phyloP scores from a whole-genome alignment of 306 rosid species.

The Malus asiatica region DNA sequence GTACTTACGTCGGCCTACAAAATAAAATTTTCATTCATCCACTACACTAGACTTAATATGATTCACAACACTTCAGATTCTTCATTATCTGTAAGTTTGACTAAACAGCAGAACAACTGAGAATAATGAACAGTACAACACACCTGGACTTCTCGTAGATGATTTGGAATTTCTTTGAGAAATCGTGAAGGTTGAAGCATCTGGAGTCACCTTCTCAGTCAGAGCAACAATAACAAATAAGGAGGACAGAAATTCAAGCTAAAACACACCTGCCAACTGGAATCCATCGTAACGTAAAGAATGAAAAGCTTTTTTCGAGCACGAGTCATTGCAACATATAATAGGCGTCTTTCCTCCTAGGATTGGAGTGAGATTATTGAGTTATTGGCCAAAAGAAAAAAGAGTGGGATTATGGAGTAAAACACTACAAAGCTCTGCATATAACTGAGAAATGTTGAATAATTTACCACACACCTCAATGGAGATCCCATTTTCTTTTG shows the following conservation, averaged over 20 bases:
- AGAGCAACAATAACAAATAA: neutral
- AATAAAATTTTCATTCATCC: slow-evolving; percentile 19
- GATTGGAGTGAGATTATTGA: slow-evolving; percentile 14
- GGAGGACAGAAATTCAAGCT: neutral
- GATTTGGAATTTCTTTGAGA: slow-evolving; percentile 79
- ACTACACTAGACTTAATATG: neutral
- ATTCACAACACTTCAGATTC: neutral
- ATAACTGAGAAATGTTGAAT: neutral
- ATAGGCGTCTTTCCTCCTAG: slow-evolving; percentile 86
- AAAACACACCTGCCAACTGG: slow-evolving; percentile 75
- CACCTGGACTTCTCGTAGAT: slow-evolving; percentile 81
- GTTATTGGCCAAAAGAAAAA: neutral
- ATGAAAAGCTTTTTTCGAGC: slow-evolving; percentile 69
- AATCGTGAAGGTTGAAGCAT: slow-evolving; percentile 92
- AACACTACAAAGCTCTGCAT: slow-evolving; percentile 2
- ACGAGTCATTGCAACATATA: slow-evolving; percentile 99
- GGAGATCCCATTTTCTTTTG: slow-evolving; percentile 56
- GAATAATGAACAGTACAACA: slow-evolving; percentile 14
- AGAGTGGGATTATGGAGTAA: slow-evolving; percentile 10
- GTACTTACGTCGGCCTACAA: slow-evolving; percentile 48
- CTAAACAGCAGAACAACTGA: neutral
- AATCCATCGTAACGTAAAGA: slow-evolving; percentile 62
- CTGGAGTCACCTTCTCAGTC: slow-evolving; percentile 29
- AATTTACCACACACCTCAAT: slow-evolving; percentile 52
- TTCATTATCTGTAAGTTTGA: neutral